A percentile compares a stretch with the other conserved stretches of the same genome.
phyloP scores from a whole-genome alignment of 2,329 filamentous ascomycete species.

The Zymoseptoria ardabiliae region DNA sequence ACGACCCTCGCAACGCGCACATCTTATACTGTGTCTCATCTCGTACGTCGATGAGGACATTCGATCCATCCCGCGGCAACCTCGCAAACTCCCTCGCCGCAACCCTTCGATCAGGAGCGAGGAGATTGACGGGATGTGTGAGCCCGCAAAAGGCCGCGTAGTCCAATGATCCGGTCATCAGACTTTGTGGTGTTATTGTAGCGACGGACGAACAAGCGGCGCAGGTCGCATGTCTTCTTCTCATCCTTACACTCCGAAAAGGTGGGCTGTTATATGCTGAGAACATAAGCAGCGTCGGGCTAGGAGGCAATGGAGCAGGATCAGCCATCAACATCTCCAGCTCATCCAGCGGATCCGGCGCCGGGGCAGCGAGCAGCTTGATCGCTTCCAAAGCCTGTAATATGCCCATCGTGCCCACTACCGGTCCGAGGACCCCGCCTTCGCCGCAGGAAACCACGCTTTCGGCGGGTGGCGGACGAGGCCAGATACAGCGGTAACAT shows the following conservation, averaged over 20 bases:
- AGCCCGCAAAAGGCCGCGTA: conserved; percentile 83
- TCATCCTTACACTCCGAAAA: conserved; percentile 71
- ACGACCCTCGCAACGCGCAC: conserved; percentile 64
- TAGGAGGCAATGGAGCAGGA: conserved; percentile 11
- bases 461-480: conserved; percentile 73
- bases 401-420: conserved; percentile 88
- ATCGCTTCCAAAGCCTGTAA: conserved; percentile 85
- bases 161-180: conserved; percentile 63
- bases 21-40: conserved; percentile 80
- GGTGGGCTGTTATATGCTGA: conserved; percentile 46
- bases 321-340: conserved; percentile 11
- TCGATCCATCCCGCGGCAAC: conserved; percentile 28
- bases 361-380: conserved; percentile 57
- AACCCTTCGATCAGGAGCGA: conserved; percentile 60
- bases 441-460: conserved; percentile 83
- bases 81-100: conserved; percentile 53
- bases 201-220: conserved; percentile 64
- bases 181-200: conserved; percentile 54
- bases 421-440: conserved; percentile 83
- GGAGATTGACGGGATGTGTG: conserved; percentile 45
- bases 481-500: conserved; percentile 92
- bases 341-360: conserved; percentile 1
- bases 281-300: conserved; percentile 45
- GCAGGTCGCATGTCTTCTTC: conserved; percentile 61
- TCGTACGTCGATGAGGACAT: conserved; percentile 72